Evolutionary conservation across 305 asterid species (phyloP), one percentile per base, ranked within the genome.

Genomic region (Salvia sclarea): DNA sequence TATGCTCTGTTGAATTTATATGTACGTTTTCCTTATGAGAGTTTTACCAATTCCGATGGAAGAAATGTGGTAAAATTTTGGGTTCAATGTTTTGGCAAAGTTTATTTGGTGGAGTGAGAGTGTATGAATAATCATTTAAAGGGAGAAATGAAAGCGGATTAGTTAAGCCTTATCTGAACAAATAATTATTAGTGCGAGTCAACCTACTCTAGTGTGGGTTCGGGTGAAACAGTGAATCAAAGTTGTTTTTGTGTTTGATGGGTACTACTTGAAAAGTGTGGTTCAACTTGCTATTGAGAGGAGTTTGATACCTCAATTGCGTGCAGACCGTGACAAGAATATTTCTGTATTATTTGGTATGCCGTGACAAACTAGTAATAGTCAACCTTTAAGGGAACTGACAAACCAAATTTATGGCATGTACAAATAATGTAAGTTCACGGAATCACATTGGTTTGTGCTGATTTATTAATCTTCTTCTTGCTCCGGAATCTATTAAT

Each of bases 341-440:
- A 20, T 61, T 35, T 68, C 8, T 49, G n/a, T 4, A 45, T 59
- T 66, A 25, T 66, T 58, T 9, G 64, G 30, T 40, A 48, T 62
- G 61, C 47, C 22, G 49, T 44, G 63, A 75, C 71, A 75, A 35
- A 13, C 11, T 1, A 22, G 40, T 45, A 21, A 22, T 52, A 7
- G 33, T 65, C 63, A 37, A 40, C 52, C 52, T 31, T 43, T 43
- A 6, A 11, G 16, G 18, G 61, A 20, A 61, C 64, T 52, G 66
- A 10, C 66, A 20, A 38, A 7, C 14, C 1, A 35, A 13, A 60
- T 16, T 33, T 57, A 2, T 30, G n/a, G 59, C 58, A 28, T 7
- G 4, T 8, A 7, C 5, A 30, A 14, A 33, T 7, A 33, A 33
- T 33, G 8, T 5, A 2, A 33, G 40, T 33, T 9, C 54, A 47